Base-by-base conservation (phyloP, 2,329 filamentous ascomycete species). In the Penicillium sp. region DNA sequence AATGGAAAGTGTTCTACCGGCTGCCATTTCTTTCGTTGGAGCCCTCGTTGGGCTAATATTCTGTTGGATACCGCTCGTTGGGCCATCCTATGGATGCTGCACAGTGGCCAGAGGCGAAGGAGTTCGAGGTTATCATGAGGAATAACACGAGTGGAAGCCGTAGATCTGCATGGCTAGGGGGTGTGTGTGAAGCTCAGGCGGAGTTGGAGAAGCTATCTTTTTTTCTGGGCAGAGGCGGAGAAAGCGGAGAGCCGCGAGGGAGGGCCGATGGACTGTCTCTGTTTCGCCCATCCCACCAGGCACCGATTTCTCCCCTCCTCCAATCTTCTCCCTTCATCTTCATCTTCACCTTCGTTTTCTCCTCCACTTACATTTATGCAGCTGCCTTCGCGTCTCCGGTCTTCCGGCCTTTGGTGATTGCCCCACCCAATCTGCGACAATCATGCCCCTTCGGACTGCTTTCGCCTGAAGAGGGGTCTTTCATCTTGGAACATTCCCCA, bases 291-390 rank as follows among this genome's bases (percentile, higher is more conserved):
- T 50, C 45, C 49, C 46, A 45, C 51, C 41, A 50, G 43, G 45
- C 52, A 51, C 27, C 52, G 32, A 32, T 32, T 18, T 37, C 34
- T 24, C 17, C 52, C 40, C 41, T 15, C 36, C 24, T 3, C 4
- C 20, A 23, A 20, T 17, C 13, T 15, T 12, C 29, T 36, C 45
- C 34, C 29, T 30, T 13, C 41, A 12, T 32, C n/a, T 30, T 26
- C 39, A 26, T 21, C 24, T 32, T 36, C 49, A 29, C 12, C 24
- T 39, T 17, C 44, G 44, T 24, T 30, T 42, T 46, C 53, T 52
- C n/a, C 27, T 53, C 46, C 34, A 34, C 30, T 36, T 21, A 59
- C 57, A 55, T 66, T 60, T 46, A 67, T 67, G 66, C 58, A 51
- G 54, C 50, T 47, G 51, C 21, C 46, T 51, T 49, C 42, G 42